Evolutionary conservation across 2,329 filamentous ascomycete genomes (phyloP).

Genomic region (Dryadomyces quercus-mongolicae): DNA sequence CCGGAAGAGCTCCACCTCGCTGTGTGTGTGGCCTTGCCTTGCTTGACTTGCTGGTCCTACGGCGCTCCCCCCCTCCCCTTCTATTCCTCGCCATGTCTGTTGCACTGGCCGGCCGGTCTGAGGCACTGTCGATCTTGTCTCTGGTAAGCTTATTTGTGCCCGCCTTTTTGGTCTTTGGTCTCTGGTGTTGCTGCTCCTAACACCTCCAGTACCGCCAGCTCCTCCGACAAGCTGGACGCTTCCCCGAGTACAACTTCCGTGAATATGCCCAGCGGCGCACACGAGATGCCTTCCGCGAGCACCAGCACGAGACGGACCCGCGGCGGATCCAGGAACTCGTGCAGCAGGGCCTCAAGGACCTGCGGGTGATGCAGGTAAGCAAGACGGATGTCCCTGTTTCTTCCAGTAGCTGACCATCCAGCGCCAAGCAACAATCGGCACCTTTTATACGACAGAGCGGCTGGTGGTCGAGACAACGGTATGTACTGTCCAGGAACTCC

Average conservation of each 20-base stretch:
- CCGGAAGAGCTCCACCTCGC: neutral
- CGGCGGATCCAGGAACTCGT: slow-evolving; percentile 76
- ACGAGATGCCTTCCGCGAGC: slow-evolving; percentile 78
- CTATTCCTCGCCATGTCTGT: neutral
- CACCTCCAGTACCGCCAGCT: slow-evolving; percentile 71
- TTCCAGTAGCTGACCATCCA: slow-evolving; percentile 27
- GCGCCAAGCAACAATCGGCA: slow-evolving; percentile 90
- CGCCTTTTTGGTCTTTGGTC: too few species aligned
- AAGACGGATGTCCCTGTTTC: too few species aligned
- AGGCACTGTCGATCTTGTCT: slow-evolving; percentile 2
- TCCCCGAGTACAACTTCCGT: slow-evolving; percentile 93
- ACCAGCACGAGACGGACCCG: slow-evolving; percentile 59
- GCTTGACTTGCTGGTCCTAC: neutral
- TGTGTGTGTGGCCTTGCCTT: neutral
- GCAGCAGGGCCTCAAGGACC: slow-evolving; percentile 74
- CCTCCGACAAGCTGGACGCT: slow-evolving; percentile 73
- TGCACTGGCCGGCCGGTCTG: slow-evolving; percentile 1
- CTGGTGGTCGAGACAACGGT: slow-evolving; percentile 64
- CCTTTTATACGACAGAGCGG: slow-evolving; percentile 85
- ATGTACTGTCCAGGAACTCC: neutral
- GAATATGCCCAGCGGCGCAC: slow-evolving; percentile 91
- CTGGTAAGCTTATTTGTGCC: neutral
- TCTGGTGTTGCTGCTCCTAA: too few species aligned
- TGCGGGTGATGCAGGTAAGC: slow-evolving; percentile 79
- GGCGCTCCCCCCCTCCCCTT: neutral